Evolutionary conservation across 2,329 filamentous ascomycete genomes (phyloP).

Genomic region (Cytospora mali): DNA sequence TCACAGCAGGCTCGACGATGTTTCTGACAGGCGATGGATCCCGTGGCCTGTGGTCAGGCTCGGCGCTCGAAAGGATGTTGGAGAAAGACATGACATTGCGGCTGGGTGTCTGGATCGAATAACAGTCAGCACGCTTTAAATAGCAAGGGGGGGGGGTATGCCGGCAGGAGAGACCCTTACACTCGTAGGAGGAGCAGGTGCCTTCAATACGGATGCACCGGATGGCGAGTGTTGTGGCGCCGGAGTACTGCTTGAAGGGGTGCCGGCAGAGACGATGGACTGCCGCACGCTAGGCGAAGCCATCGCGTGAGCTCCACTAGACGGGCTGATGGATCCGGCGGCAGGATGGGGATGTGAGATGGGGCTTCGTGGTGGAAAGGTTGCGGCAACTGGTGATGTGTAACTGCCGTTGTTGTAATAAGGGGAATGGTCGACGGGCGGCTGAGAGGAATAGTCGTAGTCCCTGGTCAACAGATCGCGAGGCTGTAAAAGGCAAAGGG

Average conservation of each 20-base stretch:
- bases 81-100: conserved; percentile 91
- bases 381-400: conserved; percentile 50
- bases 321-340: conserved; percentile 48
- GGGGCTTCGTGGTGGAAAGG: conserved; percentile 54
- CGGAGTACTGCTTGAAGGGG: conserved; percentile 45
- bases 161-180: conserved; percentile 35
- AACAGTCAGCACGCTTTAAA: conserved; percentile 12
- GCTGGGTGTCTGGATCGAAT: conserved; percentile 61
- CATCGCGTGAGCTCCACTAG: conserved; percentile 44
- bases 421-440: conserved; percentile 46
- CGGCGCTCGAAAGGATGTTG: conserved; percentile 84
- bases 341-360: conserved; percentile 48
- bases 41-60: conserved; percentile 61
- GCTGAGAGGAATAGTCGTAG: conserved; percentile 49
- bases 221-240: conserved; percentile 38
- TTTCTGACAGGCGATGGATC: conserved; percentile 17
- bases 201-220: conserved; percentile 44
- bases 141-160: conserved; percentile 5
- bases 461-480: conserved; percentile 44
- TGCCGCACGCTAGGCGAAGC: conserved; percentile 53
- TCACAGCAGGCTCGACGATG: conserved; percentile 20
- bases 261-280: conserved; percentile 43
- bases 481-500: conserved; percentile 41
- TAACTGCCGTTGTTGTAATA: conserved; percentile 56
- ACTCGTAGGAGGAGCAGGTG: conserved; percentile 41